Evolutionary conservation across 805 yeast species (phyloP).

Genomic region (Candida odintsovae): DNA sequence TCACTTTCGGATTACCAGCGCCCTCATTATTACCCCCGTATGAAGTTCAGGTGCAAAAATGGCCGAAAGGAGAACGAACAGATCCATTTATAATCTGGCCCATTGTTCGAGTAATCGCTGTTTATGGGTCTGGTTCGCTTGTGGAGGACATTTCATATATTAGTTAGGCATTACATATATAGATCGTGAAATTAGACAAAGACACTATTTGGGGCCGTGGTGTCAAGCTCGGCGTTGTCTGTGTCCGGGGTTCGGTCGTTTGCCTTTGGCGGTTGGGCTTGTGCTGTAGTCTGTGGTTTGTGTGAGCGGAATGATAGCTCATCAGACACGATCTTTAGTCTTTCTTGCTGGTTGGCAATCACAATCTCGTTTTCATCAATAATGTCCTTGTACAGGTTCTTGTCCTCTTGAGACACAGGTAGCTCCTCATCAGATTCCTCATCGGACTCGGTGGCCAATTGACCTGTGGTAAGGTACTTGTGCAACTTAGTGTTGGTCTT

Average conservation of each 20-base stretch:
- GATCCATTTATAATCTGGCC: slow-evolving; percentile 23
- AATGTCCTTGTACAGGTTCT: slow-evolving; percentile 46
- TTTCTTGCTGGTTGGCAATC: slow-evolving; percentile 42
- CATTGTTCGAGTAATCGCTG: slow-evolving; percentile 8
- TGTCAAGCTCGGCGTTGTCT: slow-evolving; percentile 32
- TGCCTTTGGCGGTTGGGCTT: not conserved
- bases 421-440: slow-evolving; percentile 21
- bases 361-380: slow-evolving; percentile 51
- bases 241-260: slow-evolving; percentile 19
- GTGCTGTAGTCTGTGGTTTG: not conserved
- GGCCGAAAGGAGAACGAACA: slow-evolving; percentile 24
- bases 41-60: slow-evolving; percentile 22
- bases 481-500: slow-evolving; percentile 47
- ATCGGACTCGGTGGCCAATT: slow-evolving; percentile 18
- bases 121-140: slow-evolving; percentile 22
- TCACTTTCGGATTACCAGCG: slow-evolving; percentile 28
- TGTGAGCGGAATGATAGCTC: slow-evolving; percentile 34
- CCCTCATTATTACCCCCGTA: slow-evolving; percentile 16
- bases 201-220: slow-evolving; percentile 30
- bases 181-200: slow-evolving; percentile 13
- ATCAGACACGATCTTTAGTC: slow-evolving; percentile 38
- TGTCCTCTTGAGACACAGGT: slow-evolving; percentile 35
- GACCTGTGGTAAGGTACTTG: slow-evolving; percentile 34
- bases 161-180: not conserved
- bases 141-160: slow-evolving; percentile 19